Base-by-base conservation (phyloP, 2,329 filamentous ascomycete genomes). In the Xylariales sp. region DNA sequence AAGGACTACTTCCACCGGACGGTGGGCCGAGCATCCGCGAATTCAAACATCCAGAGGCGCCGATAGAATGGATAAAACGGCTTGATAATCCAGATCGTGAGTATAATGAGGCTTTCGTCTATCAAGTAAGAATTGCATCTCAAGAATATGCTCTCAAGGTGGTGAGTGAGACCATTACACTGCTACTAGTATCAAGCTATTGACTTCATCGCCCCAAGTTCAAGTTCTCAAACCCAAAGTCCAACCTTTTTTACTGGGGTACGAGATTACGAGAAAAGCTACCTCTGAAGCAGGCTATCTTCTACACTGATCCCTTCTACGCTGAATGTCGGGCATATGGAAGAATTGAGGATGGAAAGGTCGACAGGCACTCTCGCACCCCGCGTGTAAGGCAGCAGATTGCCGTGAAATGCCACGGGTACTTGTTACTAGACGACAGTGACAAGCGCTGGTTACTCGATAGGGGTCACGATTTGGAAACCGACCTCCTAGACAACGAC, bases 251-350 rank as follows among this genome's bases (percentile, higher is more conserved):
- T 36, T 64, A 64, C 6, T 8, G 54, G 34, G 45, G 43, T 1
- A 23, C 23, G 23, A 23, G 23, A 23, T 12, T 12, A 5, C 14
- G 9, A 1, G 9, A 53, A 14, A 1, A 30, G 18, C 10, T 52
- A 30, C 52, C 62, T 3, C 6, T 64, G 7, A 30, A 53, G 14
- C 16, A 58, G 5, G 45, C 12, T 0, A 41, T 64, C 3, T 59
- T 12, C 4, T 60, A 65, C 12, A 65, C 56, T 0, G 56, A 65
- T 18, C 56, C 62, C 3, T 65, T 65, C 32, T 55, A 65, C 9
- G 56, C 62, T 5, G 62, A 65, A 43, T 65, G 62, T 16, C 55
- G 62, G 49, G 62, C 62, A 4, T 65, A 65, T 8, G 62, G 62
- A 1, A 65, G 49, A 16, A 65, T 60, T 4, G 1, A 59, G 12